Conservation (phyloP, 768 basidiomycete genomes). For the Kwoniella dendrophila region DNA sequence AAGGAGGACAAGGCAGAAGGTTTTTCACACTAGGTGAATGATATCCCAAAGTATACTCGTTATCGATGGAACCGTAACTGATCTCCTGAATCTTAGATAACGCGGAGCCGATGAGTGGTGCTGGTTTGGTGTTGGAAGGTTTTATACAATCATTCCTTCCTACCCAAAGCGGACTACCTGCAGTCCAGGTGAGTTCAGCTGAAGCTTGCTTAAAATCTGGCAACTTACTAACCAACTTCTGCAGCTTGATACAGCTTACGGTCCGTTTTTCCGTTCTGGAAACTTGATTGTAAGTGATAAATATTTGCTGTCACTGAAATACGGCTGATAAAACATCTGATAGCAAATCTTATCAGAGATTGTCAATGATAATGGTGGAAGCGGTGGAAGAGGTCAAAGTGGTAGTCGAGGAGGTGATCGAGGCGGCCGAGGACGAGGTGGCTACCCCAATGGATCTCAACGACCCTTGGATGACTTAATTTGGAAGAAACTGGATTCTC, state of each 20-base stretch:
- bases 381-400: slow-evolving; percentile 27
- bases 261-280: slow-evolving; percentile 50
- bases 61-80: too few species aligned
- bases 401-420: slow-evolving; percentile 24
- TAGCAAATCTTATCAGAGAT: slow-evolving; percentile 38
- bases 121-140: slow-evolving; percentile 49
- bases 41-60: too few species aligned
- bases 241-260: slow-evolving; percentile 55
- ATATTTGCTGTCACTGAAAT: background rate
- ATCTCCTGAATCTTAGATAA: slow-evolving; percentile 35
- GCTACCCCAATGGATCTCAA: slow-evolving; percentile 7
- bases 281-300: slow-evolving; percentile 32
- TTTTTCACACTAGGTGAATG: slow-evolving; percentile 47
- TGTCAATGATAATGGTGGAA: slow-evolving; percentile 33
- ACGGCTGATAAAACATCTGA: background rate
- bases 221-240: too few species aligned
- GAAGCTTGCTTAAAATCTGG: background rate
- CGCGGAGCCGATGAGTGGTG: slow-evolving; percentile 36
- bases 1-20: slow-evolving; percentile 51
- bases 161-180: slow-evolving; percentile 37
- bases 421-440: slow-evolving; percentile 35
- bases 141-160: slow-evolving; percentile 52
- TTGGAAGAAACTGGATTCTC: slow-evolving; percentile 23
- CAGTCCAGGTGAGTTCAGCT: slow-evolving; percentile 23
- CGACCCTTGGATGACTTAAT: background rate